Evolutionary conservation across 148 eudicot species (phyloP).

Genomic region (Polygonum maritimum): DNA sequence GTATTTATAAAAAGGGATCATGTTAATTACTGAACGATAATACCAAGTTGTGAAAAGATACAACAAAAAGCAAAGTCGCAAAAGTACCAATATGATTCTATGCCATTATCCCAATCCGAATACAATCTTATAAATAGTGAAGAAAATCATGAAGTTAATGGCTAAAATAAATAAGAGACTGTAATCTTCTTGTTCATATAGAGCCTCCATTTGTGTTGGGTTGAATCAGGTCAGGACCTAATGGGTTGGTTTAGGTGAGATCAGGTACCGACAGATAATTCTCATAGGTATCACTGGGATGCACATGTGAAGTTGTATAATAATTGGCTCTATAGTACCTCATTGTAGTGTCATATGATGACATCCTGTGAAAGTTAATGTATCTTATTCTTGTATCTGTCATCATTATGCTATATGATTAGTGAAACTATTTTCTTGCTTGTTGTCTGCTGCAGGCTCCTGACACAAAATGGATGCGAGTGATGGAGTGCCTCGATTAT

Average conservation of each 20-base stretch:
- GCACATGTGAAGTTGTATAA: background rate
- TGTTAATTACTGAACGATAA: background rate
- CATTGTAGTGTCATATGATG: background rate
- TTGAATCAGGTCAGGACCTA: background rate
- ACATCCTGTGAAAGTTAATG: background rate
- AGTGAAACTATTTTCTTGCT: background rate
- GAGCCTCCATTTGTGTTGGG: background rate
- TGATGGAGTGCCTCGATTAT: conserved; percentile 73
- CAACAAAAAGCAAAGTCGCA: background rate
- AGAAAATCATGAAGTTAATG: background rate
- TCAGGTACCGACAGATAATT: background rate
- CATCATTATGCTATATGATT: background rate
- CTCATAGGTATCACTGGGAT: background rate
- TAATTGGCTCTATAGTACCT: background rate
- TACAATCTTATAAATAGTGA: background rate
- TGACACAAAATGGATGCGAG: conserved; percentile 66
- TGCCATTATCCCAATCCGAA: background rate
- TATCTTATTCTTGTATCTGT: background rate
- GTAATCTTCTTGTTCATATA: background rate
- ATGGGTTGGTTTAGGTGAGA: background rate
- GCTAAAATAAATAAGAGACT: background rate
- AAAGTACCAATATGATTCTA: background rate
- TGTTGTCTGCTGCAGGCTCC: conserved; percentile 53
- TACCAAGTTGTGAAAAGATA: background rate
- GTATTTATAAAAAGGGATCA: background rate